A percentile compares a stretch with the other conserved stretches of the same genome.
These are phyloP conservation scores for Globisporangium parvum DNA, from an alignment of 352 stramenopile species.

Conservation along the genomic window DNA sequence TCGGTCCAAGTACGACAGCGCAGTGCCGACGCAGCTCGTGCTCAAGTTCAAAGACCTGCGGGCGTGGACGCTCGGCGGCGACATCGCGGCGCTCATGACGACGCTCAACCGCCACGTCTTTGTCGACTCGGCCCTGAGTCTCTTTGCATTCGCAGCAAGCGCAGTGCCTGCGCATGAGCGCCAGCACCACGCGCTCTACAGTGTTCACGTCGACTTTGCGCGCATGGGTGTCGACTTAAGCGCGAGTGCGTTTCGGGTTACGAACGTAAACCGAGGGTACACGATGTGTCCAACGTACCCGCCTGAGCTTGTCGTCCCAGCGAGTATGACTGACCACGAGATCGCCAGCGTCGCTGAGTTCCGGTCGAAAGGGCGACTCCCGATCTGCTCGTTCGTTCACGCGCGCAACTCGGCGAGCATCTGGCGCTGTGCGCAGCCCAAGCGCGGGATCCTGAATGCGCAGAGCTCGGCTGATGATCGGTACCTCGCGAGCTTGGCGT, in stretches of 20 bases:
- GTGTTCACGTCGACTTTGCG: slow-evolving; percentile 60
- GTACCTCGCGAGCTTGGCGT: slow-evolving; percentile 60
- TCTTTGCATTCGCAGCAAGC: slow-evolving; percentile 55
- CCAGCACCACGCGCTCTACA: slow-evolving; percentile 54
- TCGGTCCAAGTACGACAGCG: slow-evolving; percentile 23
- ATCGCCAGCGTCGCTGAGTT: slow-evolving; percentile 67
- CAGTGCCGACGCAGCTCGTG: slow-evolving; percentile 49
- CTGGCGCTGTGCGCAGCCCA: slow-evolving; percentile 83
- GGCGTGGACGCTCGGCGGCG: slow-evolving; percentile 60
- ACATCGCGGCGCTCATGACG: slow-evolving; percentile 56
- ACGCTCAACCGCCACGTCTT: slow-evolving; percentile 69
- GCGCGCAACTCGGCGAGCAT: slow-evolving; percentile 59
- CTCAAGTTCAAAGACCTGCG: slow-evolving; percentile 80
- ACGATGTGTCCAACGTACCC: slow-evolving; percentile 81
- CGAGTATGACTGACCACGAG: slow-evolving; percentile 52
- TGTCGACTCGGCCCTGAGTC: slow-evolving; percentile 55
- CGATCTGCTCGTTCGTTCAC: slow-evolving; percentile 81
- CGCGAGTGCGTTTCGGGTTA: slow-evolving; percentile 39
- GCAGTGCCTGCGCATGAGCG: slow-evolving; percentile 15
- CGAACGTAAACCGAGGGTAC: slow-evolving; percentile 61
- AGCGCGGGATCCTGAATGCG: slow-evolving; percentile 75
- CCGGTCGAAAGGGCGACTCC: slow-evolving; percentile 75
- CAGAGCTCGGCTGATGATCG: slow-evolving; percentile 69
- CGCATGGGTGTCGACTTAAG: slow-evolving; percentile 62
- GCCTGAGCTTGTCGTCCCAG: slow-evolving; percentile 62